Evolutionary conservation across 345 rosid genomes (phyloP), one percentile per base, ranked within the genome.

Genomic region (Heritiera fomes): DNA sequence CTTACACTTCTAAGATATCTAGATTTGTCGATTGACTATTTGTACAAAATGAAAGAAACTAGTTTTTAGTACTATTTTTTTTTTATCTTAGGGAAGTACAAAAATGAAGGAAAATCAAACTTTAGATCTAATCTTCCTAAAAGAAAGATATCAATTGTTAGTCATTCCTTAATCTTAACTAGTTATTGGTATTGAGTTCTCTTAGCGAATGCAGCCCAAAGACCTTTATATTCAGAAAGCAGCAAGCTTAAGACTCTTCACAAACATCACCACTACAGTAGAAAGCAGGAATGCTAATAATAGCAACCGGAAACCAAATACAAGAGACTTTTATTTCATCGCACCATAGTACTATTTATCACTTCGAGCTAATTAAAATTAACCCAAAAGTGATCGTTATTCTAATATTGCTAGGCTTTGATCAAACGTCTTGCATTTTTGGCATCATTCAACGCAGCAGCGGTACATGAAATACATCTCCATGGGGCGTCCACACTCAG

Each of bases 381-480:
- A 18, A 56, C 61, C 61, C 28, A 56, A 10, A 3, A 1, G 4
- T 41, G 11, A 34, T 18, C 4, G 9, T 73, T 30, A 63, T 32
- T 32, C 56, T 17, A 52, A 60, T 62, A 76, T 82, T 34, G 38
- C 14, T 58, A 30, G 69, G 17, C 41, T 12, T 6, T 6, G 45
- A 15, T 32, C 43, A 14, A 34, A 13, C 9, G 20, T 23, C 17
- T 34, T 13, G 3, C 2, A 14, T 64, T 15, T 67, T n/a, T 4
- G 30, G 13, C 2, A 17, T 53, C 30, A 83, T 14, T 83, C 89
- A 77, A 82, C 85, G 49, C 90, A 90, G 85, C 93, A 92, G 20
- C 87, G 90, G 76, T 89, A 92, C 89, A 89, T 87, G 86, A 85
- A 82, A 82, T 83, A 87, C 85, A 84, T 92, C 77, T 92, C 91